Conservation (phyloP, 345 rosid genomes). For the Populus nigra region DNA sequence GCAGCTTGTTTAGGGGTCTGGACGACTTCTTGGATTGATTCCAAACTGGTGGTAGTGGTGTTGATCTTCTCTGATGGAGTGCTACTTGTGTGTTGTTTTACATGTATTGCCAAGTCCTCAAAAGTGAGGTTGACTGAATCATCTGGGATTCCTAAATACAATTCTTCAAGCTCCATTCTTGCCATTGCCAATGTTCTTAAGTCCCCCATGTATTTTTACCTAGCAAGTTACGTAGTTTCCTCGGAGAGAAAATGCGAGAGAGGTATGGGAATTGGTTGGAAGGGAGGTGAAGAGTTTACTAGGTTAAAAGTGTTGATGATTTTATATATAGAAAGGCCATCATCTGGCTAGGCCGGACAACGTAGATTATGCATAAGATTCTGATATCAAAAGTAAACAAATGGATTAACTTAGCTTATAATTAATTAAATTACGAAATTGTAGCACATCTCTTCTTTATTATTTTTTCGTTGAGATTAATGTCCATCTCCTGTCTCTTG, state of each 20-base stretch:
- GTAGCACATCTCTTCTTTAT: no score
- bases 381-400: not conserved
- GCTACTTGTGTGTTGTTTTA: slow-evolving; percentile 18
- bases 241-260: not conserved
- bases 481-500: no score
- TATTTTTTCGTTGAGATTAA: no score
- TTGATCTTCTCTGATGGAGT: slow-evolving; percentile 12
- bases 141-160: slow-evolving; percentile 60
- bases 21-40: slow-evolving; percentile 27
- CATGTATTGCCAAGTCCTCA: slow-evolving; percentile 43
- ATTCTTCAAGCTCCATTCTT: slow-evolving; percentile 56
- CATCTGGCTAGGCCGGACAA: not conserved
- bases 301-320: not conserved
- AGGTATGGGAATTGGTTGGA: not conserved
- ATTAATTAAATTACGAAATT: no score
- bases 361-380: not conserved
- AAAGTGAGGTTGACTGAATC: slow-evolving; percentile 69
- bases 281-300: not conserved
- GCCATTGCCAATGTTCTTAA: slow-evolving; percentile 37
- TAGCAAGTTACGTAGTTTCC: not conserved
- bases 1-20: slow-evolving; percentile 14
- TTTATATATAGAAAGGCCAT: not conserved
- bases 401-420: no score
- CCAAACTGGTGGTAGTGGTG: slow-evolving; percentile 2
- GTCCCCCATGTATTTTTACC: slow-evolving; percentile 34